phyloP scores from a whole-genome alignment of 805 yeast genomes.

The Jamesozyma rosinii region DNA sequence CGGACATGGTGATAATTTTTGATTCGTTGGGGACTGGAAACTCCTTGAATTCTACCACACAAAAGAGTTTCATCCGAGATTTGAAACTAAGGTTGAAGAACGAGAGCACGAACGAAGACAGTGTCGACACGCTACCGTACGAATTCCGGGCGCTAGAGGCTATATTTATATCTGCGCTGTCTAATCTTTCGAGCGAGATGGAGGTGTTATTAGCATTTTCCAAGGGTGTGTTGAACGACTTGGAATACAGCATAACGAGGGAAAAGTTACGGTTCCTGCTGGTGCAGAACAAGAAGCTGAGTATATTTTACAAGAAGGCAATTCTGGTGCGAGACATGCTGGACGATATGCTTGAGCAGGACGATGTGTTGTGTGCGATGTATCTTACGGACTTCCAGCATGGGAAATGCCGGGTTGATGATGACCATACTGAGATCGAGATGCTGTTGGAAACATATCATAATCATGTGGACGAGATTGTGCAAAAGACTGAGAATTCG shows the following conservation, averaged over 20 bases:
- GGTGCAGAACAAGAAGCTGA: conserved; percentile 74
- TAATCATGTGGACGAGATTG: conserved; percentile 86
- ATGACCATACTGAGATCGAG: conserved; percentile 82
- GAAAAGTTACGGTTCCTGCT: conserved; percentile 68
- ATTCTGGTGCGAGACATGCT: conserved; percentile 71
- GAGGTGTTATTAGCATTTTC: conserved; percentile 72
- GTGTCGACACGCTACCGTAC: conserved; percentile 50
- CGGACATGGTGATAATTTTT: conserved; percentile 65
- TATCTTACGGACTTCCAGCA: conserved; percentile 57
- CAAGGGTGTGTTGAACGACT: conserved; percentile 59
- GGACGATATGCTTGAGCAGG: conserved; percentile 78
- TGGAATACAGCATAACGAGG: conserved; percentile 76
- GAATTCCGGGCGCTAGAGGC: conserved; percentile 89
- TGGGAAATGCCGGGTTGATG: conserved; percentile 40
- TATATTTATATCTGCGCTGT: conserved; percentile 68
- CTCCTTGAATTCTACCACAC: conserved; percentile 23
- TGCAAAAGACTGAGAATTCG: conserved; percentile 73
- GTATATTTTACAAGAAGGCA: conserved; percentile 78
- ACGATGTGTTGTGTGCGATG: conserved; percentile 75
- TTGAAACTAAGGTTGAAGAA: conserved; percentile 18
- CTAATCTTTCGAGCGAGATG: conserved; percentile 77
- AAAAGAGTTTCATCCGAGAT: conserved; percentile 20
- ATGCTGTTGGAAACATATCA: conserved; percentile 84
- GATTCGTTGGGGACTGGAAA: conserved; percentile 36
- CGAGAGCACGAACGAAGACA: conserved; percentile 14